These are phyloP conservation scores for Dianthus caryophyllus DNA, from an alignment of 148 eudicot species.

Conservation along the genomic window DNA sequence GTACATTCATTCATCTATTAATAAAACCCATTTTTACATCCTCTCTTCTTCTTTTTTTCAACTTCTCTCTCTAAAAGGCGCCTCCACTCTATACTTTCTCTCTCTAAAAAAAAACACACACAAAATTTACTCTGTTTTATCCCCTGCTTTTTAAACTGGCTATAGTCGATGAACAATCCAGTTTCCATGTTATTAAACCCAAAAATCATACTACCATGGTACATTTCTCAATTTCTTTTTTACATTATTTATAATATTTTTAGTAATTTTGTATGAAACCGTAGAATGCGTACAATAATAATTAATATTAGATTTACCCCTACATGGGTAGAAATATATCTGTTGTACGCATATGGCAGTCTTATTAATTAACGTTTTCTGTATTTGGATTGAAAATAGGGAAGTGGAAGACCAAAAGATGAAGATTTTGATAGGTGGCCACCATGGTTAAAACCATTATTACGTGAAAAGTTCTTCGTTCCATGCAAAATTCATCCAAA, in stretches of 20 bases:
- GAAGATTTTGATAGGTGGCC: conserved; percentile 80
- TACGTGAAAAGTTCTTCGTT: conserved; percentile 57
- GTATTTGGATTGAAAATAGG: conserved; percentile 26
- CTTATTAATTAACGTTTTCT: too few species aligned
- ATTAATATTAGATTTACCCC: too few species aligned
- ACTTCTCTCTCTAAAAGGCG: background rate
- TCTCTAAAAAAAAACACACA: background rate
- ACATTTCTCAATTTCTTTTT: background rate
- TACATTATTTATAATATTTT: too few species aligned
- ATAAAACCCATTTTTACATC: conserved; percentile 8
- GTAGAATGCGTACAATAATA: too few species aligned
- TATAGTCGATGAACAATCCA: conserved; percentile 55
- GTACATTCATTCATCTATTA: conserved; percentile 15
- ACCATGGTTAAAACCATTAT: conserved; percentile 67
- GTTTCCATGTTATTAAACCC: conserved; percentile 62
- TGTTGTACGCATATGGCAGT: too few species aligned
- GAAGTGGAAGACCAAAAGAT: conserved; percentile 48
- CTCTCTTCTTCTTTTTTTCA: conserved; percentile 12
- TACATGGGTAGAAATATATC: too few species aligned
- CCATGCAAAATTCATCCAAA: conserved; percentile 64
- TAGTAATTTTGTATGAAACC: too few species aligned
- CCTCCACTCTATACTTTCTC: conserved; percentile 25
- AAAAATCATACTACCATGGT: conserved; percentile 73
- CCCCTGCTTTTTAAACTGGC: conserved; percentile 54
- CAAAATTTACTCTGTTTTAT: background rate